phyloP scores from a whole-genome alignment of 495 filamentous ascomycete genomes.

The Xylaria cubensis region DNA sequence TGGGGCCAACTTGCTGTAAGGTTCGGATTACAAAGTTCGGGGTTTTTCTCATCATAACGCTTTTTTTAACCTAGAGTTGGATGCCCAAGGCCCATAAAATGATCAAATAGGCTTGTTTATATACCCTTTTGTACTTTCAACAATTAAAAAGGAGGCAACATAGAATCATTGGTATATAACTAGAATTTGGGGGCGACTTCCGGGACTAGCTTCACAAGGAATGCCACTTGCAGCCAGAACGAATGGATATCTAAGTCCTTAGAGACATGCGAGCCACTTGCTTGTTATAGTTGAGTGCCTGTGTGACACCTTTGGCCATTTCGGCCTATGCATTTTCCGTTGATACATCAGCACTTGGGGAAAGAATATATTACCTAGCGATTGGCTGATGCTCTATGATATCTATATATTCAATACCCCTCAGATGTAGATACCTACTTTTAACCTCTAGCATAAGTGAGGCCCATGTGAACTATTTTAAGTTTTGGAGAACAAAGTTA shows the following conservation, averaged over 20 bases:
- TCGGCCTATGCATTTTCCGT: neutral
- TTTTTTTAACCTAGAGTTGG: neutral
- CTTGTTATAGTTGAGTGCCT: neutral
- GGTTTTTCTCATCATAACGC: neutral
- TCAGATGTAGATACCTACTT: neutral
- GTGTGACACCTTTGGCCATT: neutral
- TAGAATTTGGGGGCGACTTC: neutral
- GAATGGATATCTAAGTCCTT: neutral
- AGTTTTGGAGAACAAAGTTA: neutral
- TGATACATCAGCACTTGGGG: neutral
- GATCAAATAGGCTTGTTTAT: neutral
- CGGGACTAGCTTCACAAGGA: neutral
- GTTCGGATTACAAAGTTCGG: neutral
- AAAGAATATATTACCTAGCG: neutral
- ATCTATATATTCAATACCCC: neutral
- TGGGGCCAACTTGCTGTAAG: neutral
- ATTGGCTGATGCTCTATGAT: neutral
- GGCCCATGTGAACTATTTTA: neutral
- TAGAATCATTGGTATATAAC: neutral
- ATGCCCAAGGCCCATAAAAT: neutral
- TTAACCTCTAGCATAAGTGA: neutral
- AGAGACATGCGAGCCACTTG: neutral
- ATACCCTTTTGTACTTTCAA: constrained; percentile 15
- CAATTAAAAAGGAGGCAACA: constrained; percentile 11
- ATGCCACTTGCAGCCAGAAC: neutral